Base-by-base conservation (phyloP, 2,329 filamentous ascomycete genomes). In the Incumbomyces lentus region DNA sequence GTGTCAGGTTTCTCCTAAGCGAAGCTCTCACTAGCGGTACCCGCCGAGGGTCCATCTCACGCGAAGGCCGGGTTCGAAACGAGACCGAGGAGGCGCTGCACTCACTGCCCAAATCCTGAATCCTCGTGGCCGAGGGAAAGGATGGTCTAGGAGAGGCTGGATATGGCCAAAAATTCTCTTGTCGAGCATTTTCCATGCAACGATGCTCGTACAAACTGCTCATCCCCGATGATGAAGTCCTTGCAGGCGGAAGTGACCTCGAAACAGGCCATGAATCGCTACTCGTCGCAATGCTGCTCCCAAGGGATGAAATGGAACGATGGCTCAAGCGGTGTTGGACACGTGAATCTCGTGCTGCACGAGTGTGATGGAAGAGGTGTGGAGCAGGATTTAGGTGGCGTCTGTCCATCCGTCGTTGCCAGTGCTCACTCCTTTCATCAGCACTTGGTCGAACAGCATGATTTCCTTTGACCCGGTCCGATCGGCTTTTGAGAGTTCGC, bases 231-330 rank as follows among this genome's bases (percentile, higher is more conserved):
- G 41, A 44, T 18, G 32, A n/a, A 22, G 31, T 31, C 29, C 18
- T 8, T 29, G 22, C 42, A 19, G 16, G n/a, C 7, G 18, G 18
- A 26, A 26, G 22, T 13, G 40, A 32, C 14, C 22, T 31, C 17
- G 40, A 14, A 32, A 16, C 30, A 10, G 29, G 29, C 16, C 26
- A 32, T 14, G 26, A 14, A 6, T 30, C 16, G 32, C 19, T 44
- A 17, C 11, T 19, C 2, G 17, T 30, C 12, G 12, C 43, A 4
- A 8, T 32, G 14, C 18, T 13, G 18, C 12, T 45, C 17, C 34
- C n/a, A 16, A 56, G 40, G 6, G 55, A 57, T 18, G 54, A 44
- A 30, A 57, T 43, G 22, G 56, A 58, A 19, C 53, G 11, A 22
- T 46, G 44, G 40, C 35, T 34, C 8, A 26, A 26, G 22, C 8